Evolutionary conservation across 2,329 filamentous ascomycete genomes (phyloP).

Genomic region (Pestalotiopsis sp.): DNA sequence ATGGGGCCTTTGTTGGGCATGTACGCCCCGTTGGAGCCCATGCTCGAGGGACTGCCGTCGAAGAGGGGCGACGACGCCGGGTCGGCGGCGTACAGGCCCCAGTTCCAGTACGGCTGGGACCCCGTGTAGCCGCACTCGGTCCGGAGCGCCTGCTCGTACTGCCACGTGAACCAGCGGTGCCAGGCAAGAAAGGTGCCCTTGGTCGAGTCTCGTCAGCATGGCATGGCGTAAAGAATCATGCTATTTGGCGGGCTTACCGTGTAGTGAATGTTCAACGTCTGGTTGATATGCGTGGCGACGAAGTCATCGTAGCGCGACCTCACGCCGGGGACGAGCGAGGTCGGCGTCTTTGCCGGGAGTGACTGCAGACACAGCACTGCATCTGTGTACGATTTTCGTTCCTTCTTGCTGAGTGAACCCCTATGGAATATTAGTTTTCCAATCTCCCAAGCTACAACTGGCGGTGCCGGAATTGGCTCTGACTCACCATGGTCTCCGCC

Average conservation of each 20-base stretch:
- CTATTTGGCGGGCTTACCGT: conserved; percentile 13
- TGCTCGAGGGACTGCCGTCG: conserved; percentile 45
- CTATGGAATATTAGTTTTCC: conserved; percentile 2
- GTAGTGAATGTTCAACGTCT: conserved; percentile 23
- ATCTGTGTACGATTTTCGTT: conserved; percentile 22
- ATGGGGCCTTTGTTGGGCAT: conserved; percentile 20
- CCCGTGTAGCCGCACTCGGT: conserved; percentile 26
- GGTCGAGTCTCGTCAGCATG: not conserved
- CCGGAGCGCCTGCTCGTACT: conserved; percentile 23
- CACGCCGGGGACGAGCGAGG: conserved; percentile 21
- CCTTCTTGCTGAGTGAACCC: conserved; percentile 18
- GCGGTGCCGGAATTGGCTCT: not conserved
- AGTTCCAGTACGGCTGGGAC: conserved; percentile 42
- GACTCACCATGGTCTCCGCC: not conserved
- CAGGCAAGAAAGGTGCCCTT: conserved; percentile 21
- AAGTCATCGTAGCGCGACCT: conserved; percentile 29
- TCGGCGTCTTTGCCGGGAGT: conserved; percentile 18
- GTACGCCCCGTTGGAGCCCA: conserved; percentile 42
- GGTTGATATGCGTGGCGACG: conserved; percentile 27
- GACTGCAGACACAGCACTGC: conserved; percentile 25
- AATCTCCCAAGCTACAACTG: not conserved
- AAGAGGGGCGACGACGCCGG: conserved; percentile 46
- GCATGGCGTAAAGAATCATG: no score
- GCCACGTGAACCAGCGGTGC: conserved; percentile 25
- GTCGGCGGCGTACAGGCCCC: conserved; percentile 38